Conservation (phyloP, 768 basidiomycete genomes). For the Melanogaster broomeanus region DNA sequence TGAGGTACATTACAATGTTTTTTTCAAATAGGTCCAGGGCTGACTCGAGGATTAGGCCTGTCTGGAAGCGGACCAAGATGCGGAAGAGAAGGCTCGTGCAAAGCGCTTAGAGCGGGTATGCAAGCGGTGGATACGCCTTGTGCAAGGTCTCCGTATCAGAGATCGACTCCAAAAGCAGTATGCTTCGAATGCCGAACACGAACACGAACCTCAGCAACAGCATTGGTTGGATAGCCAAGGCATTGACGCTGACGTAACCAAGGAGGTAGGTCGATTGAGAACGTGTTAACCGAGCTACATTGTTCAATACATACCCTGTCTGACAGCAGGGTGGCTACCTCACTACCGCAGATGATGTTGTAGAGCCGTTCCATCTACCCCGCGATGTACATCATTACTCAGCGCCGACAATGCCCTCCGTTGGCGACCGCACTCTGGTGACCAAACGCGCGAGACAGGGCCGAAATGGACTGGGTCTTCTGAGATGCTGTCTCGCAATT, state of each 20-base stretch:
- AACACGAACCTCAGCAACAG: conserved; percentile 4
- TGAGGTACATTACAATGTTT: conserved; percentile 56
- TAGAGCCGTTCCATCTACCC: conserved; percentile 71
- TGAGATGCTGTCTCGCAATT: conserved; percentile 8
- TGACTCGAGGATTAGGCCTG: conserved; percentile 63
- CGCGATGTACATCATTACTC: conserved; percentile 40
- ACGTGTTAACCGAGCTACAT: conserved; percentile 1
- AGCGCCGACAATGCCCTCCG: conserved; percentile 9
- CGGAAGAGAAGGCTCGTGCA: conserved; percentile 70
- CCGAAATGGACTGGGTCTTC: background rate
- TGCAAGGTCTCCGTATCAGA: conserved; percentile 87
- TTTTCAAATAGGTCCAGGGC: background rate
- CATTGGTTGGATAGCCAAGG: conserved; percentile 10
- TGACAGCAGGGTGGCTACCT: conserved; percentile 59
- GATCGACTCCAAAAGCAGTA: conserved; percentile 84
- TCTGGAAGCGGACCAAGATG: conserved; percentile 76
- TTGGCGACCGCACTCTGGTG: conserved; percentile 34
- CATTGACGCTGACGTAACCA: conserved; percentile 22
- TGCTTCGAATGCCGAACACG: conserved; percentile 24
- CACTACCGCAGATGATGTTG: conserved; percentile 68
- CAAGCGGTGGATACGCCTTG: conserved; percentile 85
- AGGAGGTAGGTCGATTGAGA: conserved; percentile 18
- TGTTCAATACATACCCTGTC: conserved; percentile 21
- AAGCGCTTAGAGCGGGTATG: conserved; percentile 80
- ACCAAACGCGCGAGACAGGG: conserved; percentile 24